Evolutionary conservation across 2,329 filamentous ascomycete species (phyloP).

Genomic region (Botrytis medusae): DNA sequence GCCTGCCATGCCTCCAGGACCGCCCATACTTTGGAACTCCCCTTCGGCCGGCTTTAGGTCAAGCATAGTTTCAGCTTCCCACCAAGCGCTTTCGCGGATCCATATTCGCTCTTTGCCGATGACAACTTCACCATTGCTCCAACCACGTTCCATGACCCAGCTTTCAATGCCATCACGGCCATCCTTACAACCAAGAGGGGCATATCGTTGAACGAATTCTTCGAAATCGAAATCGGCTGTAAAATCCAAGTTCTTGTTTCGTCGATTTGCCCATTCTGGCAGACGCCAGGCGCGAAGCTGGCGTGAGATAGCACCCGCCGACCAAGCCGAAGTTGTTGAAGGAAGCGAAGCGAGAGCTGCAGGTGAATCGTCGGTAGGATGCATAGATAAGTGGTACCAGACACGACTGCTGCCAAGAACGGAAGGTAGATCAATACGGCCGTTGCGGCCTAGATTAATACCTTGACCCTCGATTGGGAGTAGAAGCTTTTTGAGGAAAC

Average conservation of each 20-base stretch:
- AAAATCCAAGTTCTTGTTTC: conserved; percentile 89
- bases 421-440: conserved; percentile 74
- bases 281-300: conserved; percentile 92
- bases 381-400: conserved; percentile 91
- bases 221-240: conserved; percentile 95
- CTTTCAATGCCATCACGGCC: conserved; percentile 90
- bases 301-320: conserved; percentile 85
- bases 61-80: conserved; percentile 95
- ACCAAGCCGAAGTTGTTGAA: conserved; percentile 81
- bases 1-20: conserved; percentile 41
- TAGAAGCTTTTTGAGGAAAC: conserved; percentile 78
- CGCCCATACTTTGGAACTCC: conserved; percentile 25
- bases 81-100: conserved; percentile 94
- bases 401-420: conserved; percentile 80
- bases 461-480: conserved; percentile 77
- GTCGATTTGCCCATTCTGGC: conserved; percentile 93
- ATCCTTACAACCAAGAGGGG: conserved; percentile 79
- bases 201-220: conserved; percentile 84
- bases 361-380: conserved; percentile 85
- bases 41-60: conserved; percentile 64
- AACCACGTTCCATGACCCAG: conserved; percentile 91
- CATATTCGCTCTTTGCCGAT: conserved; percentile 89
- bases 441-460: conserved; percentile 75
- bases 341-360: conserved; percentile 70
- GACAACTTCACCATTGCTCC: conserved; percentile 96